A percentile compares a stretch with the other conserved stretches of the same genome.
These are phyloP conservation scores for Pestalotiopsis sp. DNA, from an alignment of 2,329 filamentous ascomycete species.

Conservation along the genomic window DNA sequence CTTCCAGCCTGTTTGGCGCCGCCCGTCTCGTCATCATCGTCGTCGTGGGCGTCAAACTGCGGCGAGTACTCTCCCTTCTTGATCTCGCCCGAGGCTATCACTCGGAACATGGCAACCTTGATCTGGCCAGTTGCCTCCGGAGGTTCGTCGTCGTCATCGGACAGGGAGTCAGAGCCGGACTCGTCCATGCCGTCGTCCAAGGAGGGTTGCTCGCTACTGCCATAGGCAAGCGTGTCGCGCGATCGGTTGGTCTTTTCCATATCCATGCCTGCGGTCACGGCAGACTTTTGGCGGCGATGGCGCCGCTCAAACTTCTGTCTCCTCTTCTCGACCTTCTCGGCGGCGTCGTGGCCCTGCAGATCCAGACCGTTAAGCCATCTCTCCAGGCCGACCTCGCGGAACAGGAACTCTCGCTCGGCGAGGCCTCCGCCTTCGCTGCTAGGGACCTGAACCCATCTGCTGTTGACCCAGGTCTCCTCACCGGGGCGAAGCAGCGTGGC, in stretches of 20 bases:
- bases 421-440: conserved; percentile 90
- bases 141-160: conserved; percentile 76
- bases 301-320: conserved; percentile 76
- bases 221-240: conserved; percentile 74
- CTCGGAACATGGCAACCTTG: conserved; percentile 95
- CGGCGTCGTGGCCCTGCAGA: conserved; percentile 88
- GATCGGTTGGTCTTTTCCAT: conserved; percentile 37
- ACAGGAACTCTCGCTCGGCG: conserved; percentile 94
- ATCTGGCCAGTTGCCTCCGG: conserved; percentile 97
- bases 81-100: conserved; percentile 93
- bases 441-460: conserved; percentile 93
- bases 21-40: conserved; percentile 74
- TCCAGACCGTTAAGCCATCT: conserved; percentile 96
- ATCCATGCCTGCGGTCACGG: conserved; percentile 37
- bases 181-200: conserved; percentile 70
- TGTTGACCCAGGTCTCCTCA: conserved; percentile 99
- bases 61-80: conserved; percentile 98
- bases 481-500: conserved; percentile 89
- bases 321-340: conserved; percentile 87
- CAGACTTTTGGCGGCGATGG: conserved; percentile 63
- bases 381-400: conserved; percentile 94
- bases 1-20: conserved; percentile 53
- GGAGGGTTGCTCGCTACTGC: conserved; percentile 73
- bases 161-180: conserved; percentile 75
- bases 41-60: conserved; percentile 95